These are phyloP conservation scores for Sphaerulina musiva DNA, from an alignment of 2,329 filamentous ascomycete genomes.

Conservation along the genomic window DNA sequence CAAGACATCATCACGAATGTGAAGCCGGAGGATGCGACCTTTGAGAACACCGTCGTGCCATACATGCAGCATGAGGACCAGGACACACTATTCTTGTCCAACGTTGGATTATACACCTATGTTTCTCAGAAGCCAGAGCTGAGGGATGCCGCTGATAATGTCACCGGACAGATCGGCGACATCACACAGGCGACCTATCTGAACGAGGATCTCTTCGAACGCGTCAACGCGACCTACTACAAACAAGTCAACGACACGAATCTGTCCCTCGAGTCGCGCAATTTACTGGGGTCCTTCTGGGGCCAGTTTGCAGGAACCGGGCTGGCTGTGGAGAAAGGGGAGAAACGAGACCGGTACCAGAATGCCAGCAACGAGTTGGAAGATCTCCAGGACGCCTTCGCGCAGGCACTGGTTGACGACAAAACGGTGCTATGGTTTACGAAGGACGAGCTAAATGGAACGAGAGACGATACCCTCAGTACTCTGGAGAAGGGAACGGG, in stretches of 20 bases:
- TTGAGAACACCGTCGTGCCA: conserved; percentile 54
- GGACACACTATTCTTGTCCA: conserved; percentile 44
- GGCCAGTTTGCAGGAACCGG: conserved; percentile 69
- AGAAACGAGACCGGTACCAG: conserved; percentile 68
- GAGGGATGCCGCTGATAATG: conserved; percentile 40
- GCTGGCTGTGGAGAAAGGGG: conserved; percentile 59
- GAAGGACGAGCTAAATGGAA: conserved; percentile 62
- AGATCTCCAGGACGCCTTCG: conserved; percentile 62
- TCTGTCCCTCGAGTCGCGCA: conserved; percentile 60
- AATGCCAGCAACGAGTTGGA: conserved; percentile 72
- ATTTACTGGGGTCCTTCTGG: conserved; percentile 65
- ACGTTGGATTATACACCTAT: conserved; percentile 42
- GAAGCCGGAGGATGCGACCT: conserved; percentile 48
- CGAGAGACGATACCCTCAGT: conserved; percentile 62
- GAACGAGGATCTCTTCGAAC: conserved; percentile 67
- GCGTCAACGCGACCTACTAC: conserved; percentile 44
- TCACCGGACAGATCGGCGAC: conserved; percentile 47
- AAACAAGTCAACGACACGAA: conserved; percentile 42
- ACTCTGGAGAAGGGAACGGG: conserved; percentile 61
- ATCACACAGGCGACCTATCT: conserved; percentile 68
- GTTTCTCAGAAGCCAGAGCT: conserved; percentile 40
- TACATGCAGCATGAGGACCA: conserved; percentile 55
- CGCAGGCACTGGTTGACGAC: conserved; percentile 72
- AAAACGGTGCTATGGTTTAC: conserved; percentile 71
- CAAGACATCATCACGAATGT: conserved; percentile 59